A percentile compares a stretch with the other conserved stretches of the same genome.
Conservation (phyloP, 1,139 yeast species). For the Taphrina communis region DNA sequence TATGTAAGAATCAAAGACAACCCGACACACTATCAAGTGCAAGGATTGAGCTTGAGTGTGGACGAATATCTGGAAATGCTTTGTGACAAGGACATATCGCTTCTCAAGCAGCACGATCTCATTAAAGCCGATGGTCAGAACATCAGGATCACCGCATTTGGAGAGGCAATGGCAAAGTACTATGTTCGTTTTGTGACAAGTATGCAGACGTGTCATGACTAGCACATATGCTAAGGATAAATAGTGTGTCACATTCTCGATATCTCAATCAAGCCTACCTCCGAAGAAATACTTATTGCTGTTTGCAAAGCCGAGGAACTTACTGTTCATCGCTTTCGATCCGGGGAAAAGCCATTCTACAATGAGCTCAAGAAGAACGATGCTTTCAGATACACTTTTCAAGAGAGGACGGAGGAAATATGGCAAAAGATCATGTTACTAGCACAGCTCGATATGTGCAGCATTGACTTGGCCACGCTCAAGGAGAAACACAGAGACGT, state of each 20-base stretch:
- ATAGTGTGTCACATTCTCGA: constrained; percentile 20
- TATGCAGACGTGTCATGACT: constrained; percentile 12
- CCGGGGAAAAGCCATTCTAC: constrained; percentile 57
- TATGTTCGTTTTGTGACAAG: constrained; percentile 56
- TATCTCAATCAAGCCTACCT: constrained; percentile 6
- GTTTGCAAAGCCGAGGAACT: constrained; percentile 54
- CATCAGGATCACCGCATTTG: constrained; percentile 53
- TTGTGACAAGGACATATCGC: constrained; percentile 38
- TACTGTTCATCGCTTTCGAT: constrained; percentile 53
- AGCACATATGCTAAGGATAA: too few species aligned
- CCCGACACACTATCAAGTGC: constrained; percentile 49
- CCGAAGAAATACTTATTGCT: constrained; percentile 38
- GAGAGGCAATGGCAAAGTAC: constrained; percentile 58
- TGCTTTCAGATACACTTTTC: constrained; percentile 52
- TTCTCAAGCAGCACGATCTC: constrained; percentile 49
- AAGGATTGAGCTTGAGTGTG: constrained; percentile 15
- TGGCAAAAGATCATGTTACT: constrained; percentile 31
- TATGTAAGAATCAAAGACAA: constrained; percentile 57
- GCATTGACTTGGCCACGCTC: constrained; percentile 56
- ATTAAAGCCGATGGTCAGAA: constrained; percentile 47
- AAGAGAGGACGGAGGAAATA: constrained; percentile 50
- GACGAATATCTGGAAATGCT: constrained; percentile 43
- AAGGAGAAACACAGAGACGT: constrained; percentile 53
- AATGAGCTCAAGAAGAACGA: constrained; percentile 56
- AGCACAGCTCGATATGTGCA: constrained; percentile 49